Evolutionary conservation across 2,329 filamentous ascomycete species (phyloP).

Genomic region (Sclerotinia minor): DNA sequence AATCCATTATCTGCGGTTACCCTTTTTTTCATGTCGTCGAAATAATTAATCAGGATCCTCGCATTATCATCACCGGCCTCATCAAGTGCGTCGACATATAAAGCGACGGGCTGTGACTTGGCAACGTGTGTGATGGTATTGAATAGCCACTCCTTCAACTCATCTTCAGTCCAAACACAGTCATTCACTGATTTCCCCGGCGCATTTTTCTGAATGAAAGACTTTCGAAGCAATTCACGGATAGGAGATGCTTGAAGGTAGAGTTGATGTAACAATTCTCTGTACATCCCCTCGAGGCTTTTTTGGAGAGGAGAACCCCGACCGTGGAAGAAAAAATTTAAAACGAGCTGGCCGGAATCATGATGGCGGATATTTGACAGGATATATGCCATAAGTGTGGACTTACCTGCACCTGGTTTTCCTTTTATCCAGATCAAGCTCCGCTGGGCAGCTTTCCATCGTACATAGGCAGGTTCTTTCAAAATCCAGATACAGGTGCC

Average conservation of each 20-base stretch:
- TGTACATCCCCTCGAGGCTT: conserved; percentile 42
- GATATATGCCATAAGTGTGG: conserved; percentile 44
- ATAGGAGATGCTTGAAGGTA: conserved; percentile 10
- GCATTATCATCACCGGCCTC: conserved; percentile 25
- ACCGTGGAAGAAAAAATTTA: conserved; percentile 44
- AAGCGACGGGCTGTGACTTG: not conserved
- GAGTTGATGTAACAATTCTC: conserved; percentile 42
- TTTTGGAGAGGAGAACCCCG: conserved; percentile 42
- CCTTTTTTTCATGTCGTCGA: conserved; percentile 15
- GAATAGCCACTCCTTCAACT: conserved; percentile 21
- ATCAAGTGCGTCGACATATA: conserved; percentile 30
- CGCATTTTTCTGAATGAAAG: not conserved
- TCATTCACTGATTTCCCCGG: not conserved
- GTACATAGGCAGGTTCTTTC: conserved; percentile 33
- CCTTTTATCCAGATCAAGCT: conserved; percentile 46
- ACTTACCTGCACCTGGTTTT: conserved; percentile 47
- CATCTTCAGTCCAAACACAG: conserved; percentile 24
- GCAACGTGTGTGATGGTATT: conserved; percentile 9
- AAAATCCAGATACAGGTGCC: conserved; percentile 44
- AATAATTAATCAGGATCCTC: conserved; percentile 19
- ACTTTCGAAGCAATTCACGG: not conserved
- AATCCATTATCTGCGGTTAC: not conserved
- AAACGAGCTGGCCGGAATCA: not conserved
- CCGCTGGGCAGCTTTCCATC: conserved; percentile 32
- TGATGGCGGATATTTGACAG: conserved; percentile 32